These are phyloP conservation scores for Skeletonema tropicum DNA, from an alignment of 108 stramenopile genomes.

Conservation along the genomic window DNA sequence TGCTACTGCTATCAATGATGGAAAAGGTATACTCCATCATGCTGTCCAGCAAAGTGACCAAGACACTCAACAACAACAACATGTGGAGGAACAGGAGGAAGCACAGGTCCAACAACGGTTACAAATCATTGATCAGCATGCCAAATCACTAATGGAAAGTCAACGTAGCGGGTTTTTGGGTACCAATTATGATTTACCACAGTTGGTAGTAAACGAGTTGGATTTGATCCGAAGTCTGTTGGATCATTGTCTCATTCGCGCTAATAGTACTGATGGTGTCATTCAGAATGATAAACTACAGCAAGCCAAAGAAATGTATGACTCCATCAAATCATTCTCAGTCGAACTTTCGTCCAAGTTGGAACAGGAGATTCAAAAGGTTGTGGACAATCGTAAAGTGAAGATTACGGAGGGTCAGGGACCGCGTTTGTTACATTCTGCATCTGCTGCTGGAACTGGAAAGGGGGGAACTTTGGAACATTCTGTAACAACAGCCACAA, in stretches of 20 bases:
- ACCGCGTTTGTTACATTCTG: not conserved
- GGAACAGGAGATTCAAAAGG: slow-evolving; percentile 1
- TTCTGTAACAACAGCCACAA: not conserved
- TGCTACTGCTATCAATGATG: not conserved
- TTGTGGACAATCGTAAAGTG: not conserved
- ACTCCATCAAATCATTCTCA: not conserved
- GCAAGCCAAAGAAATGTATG: not conserved
- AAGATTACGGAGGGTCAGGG: not conserved
- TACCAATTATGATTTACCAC: not conserved
- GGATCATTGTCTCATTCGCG: not conserved
- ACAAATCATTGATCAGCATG: not conserved
- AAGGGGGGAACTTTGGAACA: not conserved
- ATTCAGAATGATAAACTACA: not conserved
- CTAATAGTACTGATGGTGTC: not conserved
- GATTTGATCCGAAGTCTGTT: not conserved
- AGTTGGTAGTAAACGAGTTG: not conserved
- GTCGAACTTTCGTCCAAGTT: not conserved
- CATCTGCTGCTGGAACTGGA: not conserved
- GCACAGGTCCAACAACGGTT: not conserved
- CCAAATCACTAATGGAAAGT: not conserved
- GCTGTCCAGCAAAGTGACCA: not conserved
- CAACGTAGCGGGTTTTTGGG: not conserved
- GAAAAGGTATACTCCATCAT: too few relatives aligned
- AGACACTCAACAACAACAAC: not conserved
- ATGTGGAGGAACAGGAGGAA: not conserved